Conservation (phyloP, 352 stramenopile genomes). For the Phytophthora fragariaefolia region DNA sequence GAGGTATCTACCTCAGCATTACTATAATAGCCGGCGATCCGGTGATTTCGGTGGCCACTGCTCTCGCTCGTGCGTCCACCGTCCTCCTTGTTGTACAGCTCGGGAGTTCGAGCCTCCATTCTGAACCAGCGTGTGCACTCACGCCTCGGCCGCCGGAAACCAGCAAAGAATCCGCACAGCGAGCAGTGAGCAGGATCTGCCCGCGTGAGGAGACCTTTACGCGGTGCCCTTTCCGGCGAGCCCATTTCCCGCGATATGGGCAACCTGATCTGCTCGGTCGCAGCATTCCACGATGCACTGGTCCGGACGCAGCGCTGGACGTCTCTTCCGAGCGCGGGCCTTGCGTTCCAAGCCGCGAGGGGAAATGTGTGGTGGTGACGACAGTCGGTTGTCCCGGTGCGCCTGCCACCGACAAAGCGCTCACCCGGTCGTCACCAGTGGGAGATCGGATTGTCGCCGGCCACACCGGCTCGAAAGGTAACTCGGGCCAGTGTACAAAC, state of each 20-base stretch:
- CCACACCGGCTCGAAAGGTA: slow-evolving; percentile 12
- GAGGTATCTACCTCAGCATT: too few species aligned
- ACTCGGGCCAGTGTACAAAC: slow-evolving; percentile 21
- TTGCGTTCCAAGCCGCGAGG: slow-evolving; percentile 13
- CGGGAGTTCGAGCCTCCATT: neutral
- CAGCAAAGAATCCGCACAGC: neutral
- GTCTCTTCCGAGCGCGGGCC: slow-evolving; percentile 2
- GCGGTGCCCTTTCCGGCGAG: neutral
- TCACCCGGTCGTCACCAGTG: slow-evolving; percentile 1
- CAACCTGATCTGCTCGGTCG: slow-evolving; percentile 22
- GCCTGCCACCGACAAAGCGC: too few species aligned
- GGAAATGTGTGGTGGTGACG: slow-evolving; percentile 13
- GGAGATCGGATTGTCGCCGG: neutral
- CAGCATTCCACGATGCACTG: neutral
- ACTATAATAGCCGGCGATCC: slow-evolving; percentile 1
- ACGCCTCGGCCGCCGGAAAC: neutral
- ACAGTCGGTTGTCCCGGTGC: too few species aligned
- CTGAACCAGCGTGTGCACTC: neutral
- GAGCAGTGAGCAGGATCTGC: neutral
- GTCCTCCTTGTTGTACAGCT: neutral
- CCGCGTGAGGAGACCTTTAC: slow-evolving; percentile 17
- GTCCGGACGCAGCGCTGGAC: slow-evolving; percentile 5
- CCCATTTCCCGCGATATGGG: slow-evolving; percentile 20
- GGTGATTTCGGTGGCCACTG: slow-evolving; percentile 1
- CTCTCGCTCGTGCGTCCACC: neutral